Evolutionary conservation across 2,329 filamentous ascomycete genomes (phyloP), one percentile per base, ranked within the genome.

Genomic region (Fusarium cicatricum): DNA sequence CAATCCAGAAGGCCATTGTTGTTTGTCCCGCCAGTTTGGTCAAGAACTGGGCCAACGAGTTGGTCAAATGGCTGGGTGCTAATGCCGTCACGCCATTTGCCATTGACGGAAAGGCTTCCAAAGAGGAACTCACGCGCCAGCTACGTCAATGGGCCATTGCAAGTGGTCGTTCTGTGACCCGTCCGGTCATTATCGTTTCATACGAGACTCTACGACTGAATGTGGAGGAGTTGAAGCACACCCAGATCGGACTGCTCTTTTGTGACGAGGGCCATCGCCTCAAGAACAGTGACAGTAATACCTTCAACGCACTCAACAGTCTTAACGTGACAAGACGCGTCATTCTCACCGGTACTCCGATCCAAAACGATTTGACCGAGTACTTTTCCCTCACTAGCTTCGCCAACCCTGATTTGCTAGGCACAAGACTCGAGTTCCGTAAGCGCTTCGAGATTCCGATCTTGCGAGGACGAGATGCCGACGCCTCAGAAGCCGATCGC

Each of bases 301-400:
- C 95, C 0, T 99, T 97, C 72, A 93, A 85, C 21, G 93, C 95
- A 1, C 80, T 99, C 43, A 97, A 96, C 69, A 90, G 85, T 57
- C 81, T 99, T 14, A 96, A 97, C 68, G 95, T 99, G 23, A 90
- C 90, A 36, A 86, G 93, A 53, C 87, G 95, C 21, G 94, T 99
- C 38, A 99, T 99, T 65, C 81, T 99, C 14, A 98, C 95, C 0
- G 95, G 95, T 55, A 99, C 95, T 1, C 95, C 95, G 0, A 99
- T 99, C 54, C 95, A 99, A 70, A 99, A 99, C 69, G 95, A 99
- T 72, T 78, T 99, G n/a, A 96, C 94, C 0, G 95, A 99, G 72
- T 99, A 99, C 74, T 99, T 97, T 69, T 88, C 95, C 3, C 83
- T 99, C 10, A 90, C 98, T 55, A 96, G 94, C 73, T 99, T 99